Conservation (phyloP, 176 grass and related monocot genomes). For the Juncus effusus region DNA sequence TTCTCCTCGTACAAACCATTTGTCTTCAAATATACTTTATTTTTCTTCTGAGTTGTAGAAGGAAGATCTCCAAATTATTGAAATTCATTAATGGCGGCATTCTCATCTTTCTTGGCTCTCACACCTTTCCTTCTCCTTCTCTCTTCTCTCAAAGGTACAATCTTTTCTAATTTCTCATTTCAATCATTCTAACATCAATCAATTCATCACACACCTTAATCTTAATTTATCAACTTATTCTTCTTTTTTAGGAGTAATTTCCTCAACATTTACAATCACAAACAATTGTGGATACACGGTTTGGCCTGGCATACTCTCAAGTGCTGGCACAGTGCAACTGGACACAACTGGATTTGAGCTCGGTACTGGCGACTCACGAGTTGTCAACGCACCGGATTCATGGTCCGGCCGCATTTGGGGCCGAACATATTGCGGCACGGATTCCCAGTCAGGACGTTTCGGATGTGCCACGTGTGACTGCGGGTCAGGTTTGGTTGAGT, state of each 20-base stretch:
- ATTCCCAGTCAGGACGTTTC: slow-evolving; percentile 26
- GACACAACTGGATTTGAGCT: slow-evolving; percentile 57
- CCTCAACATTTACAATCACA: slow-evolving; percentile 55
- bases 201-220: slow-evolving; percentile 2
- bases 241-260: slow-evolving; percentile 14
- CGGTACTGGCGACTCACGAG: slow-evolving; percentile 42
- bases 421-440: slow-evolving; percentile 46
- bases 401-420: slow-evolving; percentile 76
- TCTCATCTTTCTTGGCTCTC: slow-evolving; percentile 1
- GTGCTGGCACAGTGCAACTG: slow-evolving; percentile 40
- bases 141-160: not conserved
- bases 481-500: slow-evolving; percentile 52
- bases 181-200: not conserved
- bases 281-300: slow-evolving; percentile 54
- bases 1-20: slow-evolving; percentile 12
- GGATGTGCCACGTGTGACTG: slow-evolving; percentile 56
- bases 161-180: slow-evolving; percentile 2
- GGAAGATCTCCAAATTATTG: slow-evolving; percentile 3
- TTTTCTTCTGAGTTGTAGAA: too few relatives aligned
- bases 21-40: slow-evolving; percentile 12
- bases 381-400: slow-evolving; percentile 30
- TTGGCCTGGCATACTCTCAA: slow-evolving; percentile 62
- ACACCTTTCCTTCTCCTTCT: not conserved
- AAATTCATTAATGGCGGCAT: slow-evolving; percentile 28
- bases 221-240: slow-evolving; percentile 1